Evolutionary conservation across 2,329 filamentous ascomycete genomes (phyloP), one percentile per base, ranked within the genome.

Genomic region (Alternaria angustiovoidea): DNA sequence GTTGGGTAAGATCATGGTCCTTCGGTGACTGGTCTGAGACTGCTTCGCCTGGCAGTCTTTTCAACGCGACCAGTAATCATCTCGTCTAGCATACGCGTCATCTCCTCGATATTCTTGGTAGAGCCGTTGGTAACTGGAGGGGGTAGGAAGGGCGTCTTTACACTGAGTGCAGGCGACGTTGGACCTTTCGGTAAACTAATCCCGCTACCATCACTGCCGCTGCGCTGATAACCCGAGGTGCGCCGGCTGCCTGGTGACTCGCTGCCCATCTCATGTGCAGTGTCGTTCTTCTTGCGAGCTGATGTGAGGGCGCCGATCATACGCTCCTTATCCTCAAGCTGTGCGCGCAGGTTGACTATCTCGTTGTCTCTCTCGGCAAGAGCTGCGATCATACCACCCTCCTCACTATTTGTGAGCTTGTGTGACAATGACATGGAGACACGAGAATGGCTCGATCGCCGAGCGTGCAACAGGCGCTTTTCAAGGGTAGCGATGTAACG

Each of bases 401-500:
- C 91, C 72, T 96, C 93, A 39, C 90, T 89, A 38, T 89, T 88
- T n/a, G 69, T 67, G 2, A 88, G 81, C 88, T 86, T 74, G 86
- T 91, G 56, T 82, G 84, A 55, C 84, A 94, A 87, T 1, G 90
- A 90, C 61, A 91, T 87, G 6, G 93, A 96, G 11, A 94, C 88
- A 18, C 94, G 89, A 7, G 93, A 94, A 55, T 96, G 93, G 79
- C 94, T 97, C 0, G 93, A 93, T 48, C 94, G 86, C 41, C 95
- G 87, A 38, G 95, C 95, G 74, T 99, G 95, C 34, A 98, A 83
- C 1, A 99, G 83, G 26, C 95, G 88, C 79, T 96, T 96, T 81
- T 99, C 95, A 12, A 99, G 81, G 0, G 95, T 98, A 28, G 91
- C 87, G 69, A 98, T 98, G 78, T 99, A 99, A 32, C 95, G 91